Conservation (phyloP, 441 rosid species). For the Eruca vesicaria region DNA sequence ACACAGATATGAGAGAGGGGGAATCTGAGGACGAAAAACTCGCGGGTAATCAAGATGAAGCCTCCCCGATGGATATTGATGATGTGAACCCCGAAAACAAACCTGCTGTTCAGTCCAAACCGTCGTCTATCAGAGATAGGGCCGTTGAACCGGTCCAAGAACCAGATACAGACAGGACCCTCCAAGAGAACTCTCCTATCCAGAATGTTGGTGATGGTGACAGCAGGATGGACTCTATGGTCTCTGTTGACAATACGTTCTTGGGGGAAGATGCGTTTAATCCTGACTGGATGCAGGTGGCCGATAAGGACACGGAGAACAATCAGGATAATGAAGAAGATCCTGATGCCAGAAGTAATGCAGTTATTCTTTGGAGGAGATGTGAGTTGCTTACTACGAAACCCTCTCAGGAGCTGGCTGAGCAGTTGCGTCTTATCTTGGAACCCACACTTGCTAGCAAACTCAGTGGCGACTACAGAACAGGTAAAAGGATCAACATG, state of each 20-base stretch:
- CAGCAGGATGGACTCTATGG: constrained; percentile 51
- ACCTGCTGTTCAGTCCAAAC: constrained; percentile 39
- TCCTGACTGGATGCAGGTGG: constrained; percentile 49
- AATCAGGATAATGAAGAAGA: constrained; percentile 47
- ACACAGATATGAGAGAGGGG: constrained; percentile 47
- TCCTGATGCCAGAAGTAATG: constrained; percentile 48
- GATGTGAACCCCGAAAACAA: constrained; percentile 46
- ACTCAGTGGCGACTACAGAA: constrained; percentile 95
- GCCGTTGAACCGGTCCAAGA: constrained; percentile 43
- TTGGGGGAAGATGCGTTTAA: constrained; percentile 43
- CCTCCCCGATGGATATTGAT: constrained; percentile 64
- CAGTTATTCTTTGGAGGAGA: constrained; percentile 74
- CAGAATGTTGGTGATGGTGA: constrained; percentile 37
- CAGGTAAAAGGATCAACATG: constrained; percentile 98
- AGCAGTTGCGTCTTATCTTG: constrained; percentile 92
- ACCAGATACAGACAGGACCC: constrained; percentile 40
- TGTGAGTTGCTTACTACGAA: constrained; percentile 77
- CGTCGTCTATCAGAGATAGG: constrained; percentile 41
- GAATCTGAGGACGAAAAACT: constrained; percentile 53
- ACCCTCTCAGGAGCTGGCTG: constrained; percentile 93
- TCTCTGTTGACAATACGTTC: constrained; percentile 55
- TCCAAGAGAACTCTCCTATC: constrained; percentile 38
- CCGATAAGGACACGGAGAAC: constrained; percentile 45
- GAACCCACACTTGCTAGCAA: constrained; percentile 96
- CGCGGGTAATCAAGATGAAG: constrained; percentile 45